Evolutionary conservation across 345 rosid species (phyloP).

Genomic region (Boechera retrofracta): DNA sequence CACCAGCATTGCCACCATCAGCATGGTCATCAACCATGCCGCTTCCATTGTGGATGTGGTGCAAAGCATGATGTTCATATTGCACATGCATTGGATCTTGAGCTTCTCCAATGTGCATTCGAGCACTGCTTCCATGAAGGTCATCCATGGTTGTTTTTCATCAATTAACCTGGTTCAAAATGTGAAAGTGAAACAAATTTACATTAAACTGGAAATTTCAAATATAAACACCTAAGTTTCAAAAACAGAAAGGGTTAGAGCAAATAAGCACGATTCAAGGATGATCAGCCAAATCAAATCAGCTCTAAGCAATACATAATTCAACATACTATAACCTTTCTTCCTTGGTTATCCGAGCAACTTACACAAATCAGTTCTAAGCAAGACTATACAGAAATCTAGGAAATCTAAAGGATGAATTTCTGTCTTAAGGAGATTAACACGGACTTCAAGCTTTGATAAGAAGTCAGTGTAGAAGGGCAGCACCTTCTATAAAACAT

Average conservation of each 20-base stretch:
- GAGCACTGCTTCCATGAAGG: slow-evolving; percentile 49
- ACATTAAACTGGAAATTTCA: neutral
- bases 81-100: slow-evolving; percentile 54
- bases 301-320: neutral
- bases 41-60: slow-evolving; percentile 51
- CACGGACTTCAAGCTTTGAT: neutral
- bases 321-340: neutral
- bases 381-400: neutral
- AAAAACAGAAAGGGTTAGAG: neutral
- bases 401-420: neutral
- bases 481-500: neutral
- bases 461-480: neutral
- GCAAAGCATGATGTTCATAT: slow-evolving; percentile 53
- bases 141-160: slow-evolving; percentile 52
- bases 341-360: neutral
- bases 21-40: slow-evolving; percentile 51
- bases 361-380: neutral
- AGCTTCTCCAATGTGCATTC: slow-evolving; percentile 53
- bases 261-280: slow-evolving; percentile 7
- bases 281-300: neutral
- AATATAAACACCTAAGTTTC: neutral
- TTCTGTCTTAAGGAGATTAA: neutral
- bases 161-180: slow-evolving; percentile 20
- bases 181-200: neutral
- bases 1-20: slow-evolving; percentile 47